A percentile compares a stretch with the other conserved stretches of the same genome.
Evolutionary conservation across 2,329 filamentous ascomycete species (phyloP).

Genomic region (Diaporthe sp.): DNA sequence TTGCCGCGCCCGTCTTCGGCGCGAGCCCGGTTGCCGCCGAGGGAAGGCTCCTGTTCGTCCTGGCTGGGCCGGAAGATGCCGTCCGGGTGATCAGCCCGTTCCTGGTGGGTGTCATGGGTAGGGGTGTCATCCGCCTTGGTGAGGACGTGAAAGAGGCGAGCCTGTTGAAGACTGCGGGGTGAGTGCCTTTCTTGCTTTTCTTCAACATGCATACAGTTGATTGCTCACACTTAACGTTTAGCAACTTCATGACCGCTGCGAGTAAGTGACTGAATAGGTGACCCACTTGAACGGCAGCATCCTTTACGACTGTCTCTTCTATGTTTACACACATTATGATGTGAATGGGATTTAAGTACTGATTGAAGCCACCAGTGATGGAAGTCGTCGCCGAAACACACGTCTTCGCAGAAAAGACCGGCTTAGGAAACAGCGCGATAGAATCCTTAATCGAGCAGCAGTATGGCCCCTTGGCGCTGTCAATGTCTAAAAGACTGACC

Average conservation of each 20-base stretch:
- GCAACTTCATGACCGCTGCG: constrained; percentile 61
- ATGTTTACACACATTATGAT: neutral
- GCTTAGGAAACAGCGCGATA: constrained; percentile 53
- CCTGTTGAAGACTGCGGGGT: constrained; percentile 63
- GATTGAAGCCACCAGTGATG: constrained; percentile 68
- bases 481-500: constrained; percentile 54
- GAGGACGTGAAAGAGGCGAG: constrained; percentile 57
- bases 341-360: neutral
- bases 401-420: constrained; percentile 60
- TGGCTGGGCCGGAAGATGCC: constrained; percentile 55
- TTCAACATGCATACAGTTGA: too few species aligned
- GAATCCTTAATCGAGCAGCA: constrained; percentile 58
- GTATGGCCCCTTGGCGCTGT: constrained; percentile 52
- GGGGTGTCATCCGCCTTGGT: constrained; percentile 57
- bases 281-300: too few species aligned
- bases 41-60: constrained; percentile 59
- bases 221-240: constrained; percentile 38
- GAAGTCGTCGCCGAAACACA: constrained; percentile 63
- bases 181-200: constrained; percentile 45
- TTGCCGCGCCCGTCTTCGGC: constrained; percentile 64
- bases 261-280: neutral
- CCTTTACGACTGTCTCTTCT: neutral
- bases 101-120: constrained; percentile 56
- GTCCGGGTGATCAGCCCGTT: constrained; percentile 53
- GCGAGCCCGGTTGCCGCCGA: constrained; percentile 61